phyloP scores from a whole-genome alignment of 2,329 filamentous ascomycete genomes.

The Xylaria sp. region DNA sequence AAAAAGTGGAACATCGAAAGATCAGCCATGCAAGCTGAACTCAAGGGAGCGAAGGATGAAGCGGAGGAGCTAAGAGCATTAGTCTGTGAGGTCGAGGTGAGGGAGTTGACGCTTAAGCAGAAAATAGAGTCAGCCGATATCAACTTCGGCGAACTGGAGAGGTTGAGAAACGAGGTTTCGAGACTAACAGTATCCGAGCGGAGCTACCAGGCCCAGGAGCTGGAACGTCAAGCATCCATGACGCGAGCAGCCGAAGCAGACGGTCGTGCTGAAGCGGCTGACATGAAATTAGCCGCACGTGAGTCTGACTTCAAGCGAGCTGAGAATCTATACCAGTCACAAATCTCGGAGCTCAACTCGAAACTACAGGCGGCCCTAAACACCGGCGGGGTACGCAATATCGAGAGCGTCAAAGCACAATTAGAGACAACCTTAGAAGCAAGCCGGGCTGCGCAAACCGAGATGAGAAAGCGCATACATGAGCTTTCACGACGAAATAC shows the following conservation, averaged over 20 bases:
- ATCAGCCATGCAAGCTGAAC: conserved; percentile 66
- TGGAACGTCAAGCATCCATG: conserved; percentile 67
- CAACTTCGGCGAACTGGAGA: conserved; percentile 69
- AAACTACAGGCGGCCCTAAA: conserved; percentile 56
- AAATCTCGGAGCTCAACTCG: conserved; percentile 60
- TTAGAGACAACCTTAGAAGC: conserved; percentile 61
- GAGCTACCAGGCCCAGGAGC: conserved; percentile 72
- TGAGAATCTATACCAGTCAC: conserved; percentile 58
- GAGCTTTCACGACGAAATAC: conserved; percentile 64
- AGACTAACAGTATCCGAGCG: conserved; percentile 70
- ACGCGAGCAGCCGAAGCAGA: conserved; percentile 69
- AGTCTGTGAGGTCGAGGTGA: conserved; percentile 75
- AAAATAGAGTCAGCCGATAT: conserved; percentile 72
- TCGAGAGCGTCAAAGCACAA: conserved; percentile 52
- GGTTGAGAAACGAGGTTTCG: conserved; percentile 68
- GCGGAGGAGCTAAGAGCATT: conserved; percentile 72
- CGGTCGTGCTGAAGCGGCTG: conserved; percentile 68
- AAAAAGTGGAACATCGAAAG: conserved; percentile 71
- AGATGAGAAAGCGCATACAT: conserved; percentile 64
- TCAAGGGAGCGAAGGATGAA: conserved; percentile 69
- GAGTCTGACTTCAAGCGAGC: conserved; percentile 60
- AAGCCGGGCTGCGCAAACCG: conserved; percentile 64
- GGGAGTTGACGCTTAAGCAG: conserved; percentile 72
- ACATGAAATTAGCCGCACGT: conserved; percentile 65
- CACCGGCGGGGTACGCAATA: conserved; percentile 46